A percentile compares a stretch with the other conserved stretches of the same genome.
Conservation (phyloP, 495 filamentous ascomycete species). For the Jackrogersella minutella region DNA sequence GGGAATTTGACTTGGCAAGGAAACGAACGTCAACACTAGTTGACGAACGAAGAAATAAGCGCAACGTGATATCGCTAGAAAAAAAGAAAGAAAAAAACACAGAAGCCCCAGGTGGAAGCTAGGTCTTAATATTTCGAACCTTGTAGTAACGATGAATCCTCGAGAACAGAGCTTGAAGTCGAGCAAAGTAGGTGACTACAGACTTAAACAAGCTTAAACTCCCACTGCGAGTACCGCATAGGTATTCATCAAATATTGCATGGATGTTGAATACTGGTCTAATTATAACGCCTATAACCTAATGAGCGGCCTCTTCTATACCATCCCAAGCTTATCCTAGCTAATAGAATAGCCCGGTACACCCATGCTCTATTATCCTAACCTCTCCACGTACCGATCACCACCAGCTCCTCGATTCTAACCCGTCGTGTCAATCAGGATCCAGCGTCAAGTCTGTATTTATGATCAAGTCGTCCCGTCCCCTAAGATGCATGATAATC, state of each 20-base stretch:
- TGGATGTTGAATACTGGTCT: conserved; percentile 9
- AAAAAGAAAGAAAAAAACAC: too few relatives aligned
- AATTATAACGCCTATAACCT: conserved; percentile 16
- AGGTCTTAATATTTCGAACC: too few relatives aligned
- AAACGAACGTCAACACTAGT: neutral
- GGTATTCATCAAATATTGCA: neutral
- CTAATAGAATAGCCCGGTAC: neutral
- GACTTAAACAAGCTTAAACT: too few relatives aligned
- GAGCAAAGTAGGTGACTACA: too few relatives aligned
- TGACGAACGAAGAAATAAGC: neutral
- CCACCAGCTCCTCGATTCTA: neutral
- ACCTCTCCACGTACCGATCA: neutral
- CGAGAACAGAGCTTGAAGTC: too few relatives aligned
- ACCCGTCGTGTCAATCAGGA: neutral
- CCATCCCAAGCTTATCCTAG: neutral
- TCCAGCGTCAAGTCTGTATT: conserved; percentile 49
- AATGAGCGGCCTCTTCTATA: neutral
- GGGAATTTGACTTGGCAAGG: neutral
- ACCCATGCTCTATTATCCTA: neutral
- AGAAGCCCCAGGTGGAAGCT: too few relatives aligned
- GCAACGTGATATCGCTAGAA: too few relatives aligned
- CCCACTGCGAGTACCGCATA: too few relatives aligned
- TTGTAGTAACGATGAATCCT: too few relatives aligned
- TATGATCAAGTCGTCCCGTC: conserved; percentile 57
- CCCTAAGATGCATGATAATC: conserved; percentile 54